Evolutionary conservation across 2,329 filamentous ascomycete genomes (phyloP).

Genomic region (Rutstroemia sp.): DNA sequence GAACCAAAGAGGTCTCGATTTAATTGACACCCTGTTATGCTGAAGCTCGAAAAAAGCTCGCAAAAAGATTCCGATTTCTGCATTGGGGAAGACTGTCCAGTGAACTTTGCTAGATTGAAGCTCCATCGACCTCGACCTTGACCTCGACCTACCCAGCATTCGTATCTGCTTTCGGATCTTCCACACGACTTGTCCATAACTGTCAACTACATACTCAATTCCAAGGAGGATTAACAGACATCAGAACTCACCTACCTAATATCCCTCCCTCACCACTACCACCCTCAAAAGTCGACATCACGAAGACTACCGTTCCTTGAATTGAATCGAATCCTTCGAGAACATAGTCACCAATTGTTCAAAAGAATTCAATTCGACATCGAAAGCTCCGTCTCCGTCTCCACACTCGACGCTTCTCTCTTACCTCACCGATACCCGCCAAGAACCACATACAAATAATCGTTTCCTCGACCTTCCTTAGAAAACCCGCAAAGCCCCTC

Average conservation of each 20-base stretch:
- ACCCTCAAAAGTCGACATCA: not conserved
- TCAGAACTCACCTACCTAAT: not conserved
- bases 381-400: not conserved
- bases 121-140: not conserved
- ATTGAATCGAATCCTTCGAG: not conserved
- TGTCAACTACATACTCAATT: slow-evolving; percentile 16
- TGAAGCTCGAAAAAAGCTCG: slow-evolving; percentile 8
- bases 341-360: not conserved
- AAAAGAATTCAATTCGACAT: not conserved
- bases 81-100: slow-evolving; percentile 5
- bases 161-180: slow-evolving; percentile 11
- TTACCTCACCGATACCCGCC: not conserved
- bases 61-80: not conserved
- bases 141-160: not conserved
- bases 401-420: not conserved
- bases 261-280: not conserved
- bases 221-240: slow-evolving; percentile 12
- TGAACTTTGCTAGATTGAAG: not conserved
- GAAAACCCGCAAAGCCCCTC: not conserved
- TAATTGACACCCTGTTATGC: slow-evolving; percentile 14
- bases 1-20: slow-evolving; percentile 3
- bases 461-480: not conserved
- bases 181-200: slow-evolving; percentile 20
- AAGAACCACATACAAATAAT: not conserved
- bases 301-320: slow-evolving; percentile 1